Evolutionary conservation across 345 rosid species (phyloP), one percentile per base, ranked within the genome.

Genomic region (Rhodamnia rubescens): DNA sequence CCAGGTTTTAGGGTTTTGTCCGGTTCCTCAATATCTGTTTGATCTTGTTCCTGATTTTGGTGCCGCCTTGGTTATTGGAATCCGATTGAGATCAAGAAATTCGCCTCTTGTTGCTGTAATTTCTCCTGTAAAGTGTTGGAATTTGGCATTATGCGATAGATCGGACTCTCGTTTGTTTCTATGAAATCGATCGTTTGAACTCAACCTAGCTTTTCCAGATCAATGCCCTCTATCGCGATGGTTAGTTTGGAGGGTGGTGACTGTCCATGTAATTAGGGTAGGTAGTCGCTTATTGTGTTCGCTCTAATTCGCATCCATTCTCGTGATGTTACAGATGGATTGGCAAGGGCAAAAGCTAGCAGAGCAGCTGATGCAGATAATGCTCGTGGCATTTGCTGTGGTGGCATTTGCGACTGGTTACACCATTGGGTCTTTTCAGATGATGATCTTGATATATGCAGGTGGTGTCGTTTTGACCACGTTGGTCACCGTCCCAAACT

Each of bases 321-420:
- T 47, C 84, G 42, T 81, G 83, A 82, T 36, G 69, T 29, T 11
- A 55, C 26, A 64, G 74, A 96, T 97, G 99, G 99, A 97, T 91
- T 97, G 99, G 99, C 95, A 97, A 93, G 99, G 99, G 51, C 99
- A 97, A 87, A 97, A 94, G 92, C 85, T 93, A 40, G 95, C 98
- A 22, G 99, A 97, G 96, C 96, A 92, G 87, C 88, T 94, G 91
- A 95, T 97, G 99, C 99, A 96, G 91, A 90, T 94, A 49, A 11
- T 96, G 92, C 91, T 97, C 21, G 32, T 97, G 89, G 94, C 88
- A 22, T 93, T 90, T 2, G 96, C 95, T 6, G 93, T 88, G 47
- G 91, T 87, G 58, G 93, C 97, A 2, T 90, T 93, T 29, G 88
- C 86, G 50, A 82, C 88, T 1, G 98, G 99, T 24, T 95, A 92